Base-by-base conservation (phyloP, 371 early-diverging fungal species). In the Haplosporangium sp. region DNA sequence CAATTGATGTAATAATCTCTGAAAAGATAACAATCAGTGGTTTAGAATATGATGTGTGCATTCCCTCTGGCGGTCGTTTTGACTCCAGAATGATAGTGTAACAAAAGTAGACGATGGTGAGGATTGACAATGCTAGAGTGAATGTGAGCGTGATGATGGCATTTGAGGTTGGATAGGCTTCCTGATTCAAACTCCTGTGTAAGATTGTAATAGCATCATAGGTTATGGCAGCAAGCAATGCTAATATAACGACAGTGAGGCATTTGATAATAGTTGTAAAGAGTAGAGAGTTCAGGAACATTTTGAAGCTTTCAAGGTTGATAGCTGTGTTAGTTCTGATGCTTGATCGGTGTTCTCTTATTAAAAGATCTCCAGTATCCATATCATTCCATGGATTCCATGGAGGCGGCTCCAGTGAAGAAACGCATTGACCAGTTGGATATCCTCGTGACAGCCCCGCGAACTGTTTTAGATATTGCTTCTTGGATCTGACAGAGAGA, bases 211-310 rank as follows among this genome's bases (percentile, higher is more conserved):
- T 67, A 19, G 79, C 59, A 47, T 74, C 74, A 27, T 74, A 42
- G 9, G 79, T 71, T 37, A 71, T 71, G 19, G 65, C 71, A 63
- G 74, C 63, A 19, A 79, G 44, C 0, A 71, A 74, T 4, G 60
- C 71, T 0, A 74, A 62, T 10, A 71, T 63, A 58, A 79, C 45
- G 45, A 79, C 59, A 10, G 65, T 79, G n/a, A 79, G 39, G 13
- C 57, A 58, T 57, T 79, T 79, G 50, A 79, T 39, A 19, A 79
- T 58, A 40, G 67, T 79, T 35, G 79, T 70, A 68, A 79, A 79
- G 8, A 79, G 48, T 50, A 71, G 79, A 11, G 79, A 79, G 62
- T 67, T 79, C 34, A 79, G 57, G 45, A 79, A 74, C 52, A 66
- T 71, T 55, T 74, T 79, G 56, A 74, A 35, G 2, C 70, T 55